These are phyloP conservation scores for Tilletia indica DNA, from an alignment of 1,284 basidiomycete genomes.

Conservation along the genomic window DNA sequence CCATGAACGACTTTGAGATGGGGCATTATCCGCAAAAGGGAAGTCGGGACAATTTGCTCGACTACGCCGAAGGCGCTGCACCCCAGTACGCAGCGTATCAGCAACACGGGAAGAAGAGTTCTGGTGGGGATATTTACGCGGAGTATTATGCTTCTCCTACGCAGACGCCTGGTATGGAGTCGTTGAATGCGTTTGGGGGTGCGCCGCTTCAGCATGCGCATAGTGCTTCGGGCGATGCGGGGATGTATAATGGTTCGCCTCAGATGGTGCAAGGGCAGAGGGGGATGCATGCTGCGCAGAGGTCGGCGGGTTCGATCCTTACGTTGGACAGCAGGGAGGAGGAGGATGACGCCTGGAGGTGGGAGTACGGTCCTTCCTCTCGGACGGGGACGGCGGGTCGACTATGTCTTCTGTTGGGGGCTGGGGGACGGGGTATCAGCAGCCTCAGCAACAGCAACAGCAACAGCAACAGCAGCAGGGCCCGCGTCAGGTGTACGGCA, in stretches of 20 bases:
- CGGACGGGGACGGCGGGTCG: not conserved
- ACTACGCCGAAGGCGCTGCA: slow-evolving; percentile 29
- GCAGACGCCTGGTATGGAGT: slow-evolving; percentile 23
- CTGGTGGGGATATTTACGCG: slow-evolving; percentile 18
- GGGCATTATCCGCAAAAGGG: slow-evolving; percentile 31
- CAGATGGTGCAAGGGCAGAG: not conserved
- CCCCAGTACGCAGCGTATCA: too few species aligned
- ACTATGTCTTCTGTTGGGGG: not conserved
- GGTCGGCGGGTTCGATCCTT: not conserved
- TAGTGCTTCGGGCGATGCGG: not conserved
- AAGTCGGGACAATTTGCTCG: slow-evolving; percentile 46
- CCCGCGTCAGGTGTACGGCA: not conserved
- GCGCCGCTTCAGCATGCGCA: not conserved
- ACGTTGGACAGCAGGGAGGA: not conserved
- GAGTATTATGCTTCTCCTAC: slow-evolving; percentile 22
- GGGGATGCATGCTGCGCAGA: not conserved
- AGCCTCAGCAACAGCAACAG: too few species aligned
- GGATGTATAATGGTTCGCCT: not conserved
- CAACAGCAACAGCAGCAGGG: not conserved
- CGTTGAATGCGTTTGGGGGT: not conserved
- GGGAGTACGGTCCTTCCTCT: not conserved
- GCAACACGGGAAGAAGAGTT: not conserved
- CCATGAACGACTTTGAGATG: slow-evolving; percentile 44
- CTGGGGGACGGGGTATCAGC: too few species aligned
- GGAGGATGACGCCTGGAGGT: not conserved